Conservation (phyloP, 108 stramenopile species). For the Cyclotella baltica region DNA sequence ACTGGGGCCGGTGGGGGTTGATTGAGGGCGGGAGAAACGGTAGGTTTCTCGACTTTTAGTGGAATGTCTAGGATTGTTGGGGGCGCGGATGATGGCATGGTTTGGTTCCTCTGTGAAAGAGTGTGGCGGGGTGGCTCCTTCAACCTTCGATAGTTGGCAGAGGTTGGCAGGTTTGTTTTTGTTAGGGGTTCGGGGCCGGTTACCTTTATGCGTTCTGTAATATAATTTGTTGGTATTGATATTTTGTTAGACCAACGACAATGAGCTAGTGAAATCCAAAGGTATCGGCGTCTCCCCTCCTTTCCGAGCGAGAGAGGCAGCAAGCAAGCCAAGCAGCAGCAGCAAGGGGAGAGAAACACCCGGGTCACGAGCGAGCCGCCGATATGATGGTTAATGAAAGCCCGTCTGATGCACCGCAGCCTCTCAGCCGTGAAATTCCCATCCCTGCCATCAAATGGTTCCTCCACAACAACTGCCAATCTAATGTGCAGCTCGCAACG, state of each 20-base stretch:
- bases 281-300: not conserved
- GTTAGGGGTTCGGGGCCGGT: too few species aligned
- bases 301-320: not conserved
- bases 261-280: too few species aligned
- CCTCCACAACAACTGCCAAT: conserved; percentile 52
- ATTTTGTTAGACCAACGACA: too few species aligned
- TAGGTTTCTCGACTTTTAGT: conserved; percentile 22
- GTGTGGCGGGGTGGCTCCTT: not conserved
- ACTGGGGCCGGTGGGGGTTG: not conserved
- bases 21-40: not conserved
- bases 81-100: not conserved
- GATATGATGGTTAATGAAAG: too few species aligned
- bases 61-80: conserved; percentile 28
- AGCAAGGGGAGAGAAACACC: not conserved
- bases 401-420: not conserved
- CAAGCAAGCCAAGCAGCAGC: not conserved
- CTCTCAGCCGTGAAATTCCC: not conserved
- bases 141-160: too few species aligned
- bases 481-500: conserved; percentile 68
- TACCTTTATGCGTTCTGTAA: too few species aligned
- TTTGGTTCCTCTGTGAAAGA: not conserved
- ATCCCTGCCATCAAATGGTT: conserved; percentile 60
- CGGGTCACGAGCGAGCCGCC: too few species aligned
- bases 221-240: too few species aligned
- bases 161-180: too few species aligned